Evolutionary conservation across 148 eudicot genomes (phyloP).

Genomic region (Dysphania ambrosioides): DNA sequence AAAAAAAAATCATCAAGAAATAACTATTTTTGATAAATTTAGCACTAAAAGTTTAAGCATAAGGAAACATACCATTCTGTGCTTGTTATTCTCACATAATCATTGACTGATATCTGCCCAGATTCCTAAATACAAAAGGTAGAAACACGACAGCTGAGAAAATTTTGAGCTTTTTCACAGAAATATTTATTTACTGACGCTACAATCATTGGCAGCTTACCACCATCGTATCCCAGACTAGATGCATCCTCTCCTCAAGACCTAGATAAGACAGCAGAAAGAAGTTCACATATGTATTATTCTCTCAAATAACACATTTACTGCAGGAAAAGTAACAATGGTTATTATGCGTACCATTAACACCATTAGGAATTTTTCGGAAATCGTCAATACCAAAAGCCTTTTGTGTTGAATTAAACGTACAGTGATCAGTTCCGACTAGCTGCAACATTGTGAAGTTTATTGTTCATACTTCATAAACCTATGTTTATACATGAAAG

Average conservation of each 20-base stretch:
- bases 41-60: neutral
- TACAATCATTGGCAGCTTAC: constrained; percentile 38
- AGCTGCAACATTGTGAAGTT: constrained; percentile 50
- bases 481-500: neutral
- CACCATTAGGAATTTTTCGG: constrained; percentile 95
- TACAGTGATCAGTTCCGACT: constrained; percentile 96
- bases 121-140: constrained; percentile 52
- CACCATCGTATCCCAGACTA: constrained; percentile 96
- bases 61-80: constrained; percentile 70
- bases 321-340: neutral
- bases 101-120: constrained; percentile 79
- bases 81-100: constrained; percentile 91
- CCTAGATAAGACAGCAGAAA: constrained; percentile 35
- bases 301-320: neutral
- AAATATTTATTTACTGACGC: neutral
- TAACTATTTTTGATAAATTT: neutral
- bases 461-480: constrained; percentile 6
- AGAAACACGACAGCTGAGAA: neutral
- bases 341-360: constrained; percentile 55
- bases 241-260: constrained; percentile 95
- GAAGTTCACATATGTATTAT: neutral
- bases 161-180: neutral
- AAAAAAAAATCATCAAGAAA: neutral
- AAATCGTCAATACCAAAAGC: constrained; percentile 83
- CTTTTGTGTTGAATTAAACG: constrained; percentile 88